Base-by-base conservation (phyloP, 2,329 filamentous ascomycete species). In the Phialocephala subalpina region DNA sequence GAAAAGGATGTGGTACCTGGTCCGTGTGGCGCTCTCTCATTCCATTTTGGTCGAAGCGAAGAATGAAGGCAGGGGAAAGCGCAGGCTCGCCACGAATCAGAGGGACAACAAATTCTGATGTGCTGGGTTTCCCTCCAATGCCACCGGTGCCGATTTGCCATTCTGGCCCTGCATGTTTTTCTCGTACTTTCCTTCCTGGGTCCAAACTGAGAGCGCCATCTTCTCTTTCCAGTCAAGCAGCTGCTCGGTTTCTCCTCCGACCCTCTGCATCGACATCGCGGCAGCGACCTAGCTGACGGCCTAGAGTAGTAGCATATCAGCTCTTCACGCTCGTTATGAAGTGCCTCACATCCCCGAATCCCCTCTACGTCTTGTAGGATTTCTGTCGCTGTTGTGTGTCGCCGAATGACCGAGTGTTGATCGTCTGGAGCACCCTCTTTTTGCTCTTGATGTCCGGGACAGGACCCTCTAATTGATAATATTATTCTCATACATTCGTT, bases 311-410 rank as follows among this genome's bases (percentile, higher is more conserved):
- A 53, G 49, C 25, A 53, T 53, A 27, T 29, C 49, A 33, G 49
- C 7, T 11, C 27, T 22, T 53, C 25, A 53, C 49, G 4, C 6
- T 53, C 49, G 49, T 29, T 53, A 53, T 53, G 49, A 53, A 53
- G 22, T 14, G 18, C 22, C 22, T 22, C 25, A 18, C 27, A n/a
- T 53, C 49, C 49, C 25, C 18, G 49, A 29, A 14, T 53, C 49
- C 16, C 22, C 25, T n/a, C 49, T 18, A 6, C 49, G 49, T 29
- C 29, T 22, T 53, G 8, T 14, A 53, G 49, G 18, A 53, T 49
- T 33, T 11, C 25, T 53, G 25, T 33, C 25, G 25, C 27, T 27
- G 25, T 53, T 22, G 12, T 14, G 49, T 53, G 49, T 53, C 49
- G 27, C 49, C 27, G 7, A 18, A 33, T 53, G 49, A 53, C 49